Conservation (phyloP, 768 basidiomycete genomes). For the Tremella yokohamensis region DNA sequence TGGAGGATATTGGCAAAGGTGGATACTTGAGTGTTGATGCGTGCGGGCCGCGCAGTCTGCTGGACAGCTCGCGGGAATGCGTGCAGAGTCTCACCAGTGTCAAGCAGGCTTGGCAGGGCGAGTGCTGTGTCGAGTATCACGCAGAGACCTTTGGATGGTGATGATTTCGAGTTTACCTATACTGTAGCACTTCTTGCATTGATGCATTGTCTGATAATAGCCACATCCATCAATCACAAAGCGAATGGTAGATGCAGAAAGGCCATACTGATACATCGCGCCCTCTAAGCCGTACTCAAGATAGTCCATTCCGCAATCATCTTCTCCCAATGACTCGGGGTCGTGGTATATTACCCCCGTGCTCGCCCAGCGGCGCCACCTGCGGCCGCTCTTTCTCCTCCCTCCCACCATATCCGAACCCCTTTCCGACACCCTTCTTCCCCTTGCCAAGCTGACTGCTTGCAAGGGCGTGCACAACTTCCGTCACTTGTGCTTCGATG, state of each 20-base stretch:
- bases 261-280: too few species aligned
- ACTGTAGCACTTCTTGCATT: too few species aligned
- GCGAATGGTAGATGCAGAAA: too few species aligned
- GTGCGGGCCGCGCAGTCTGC: conserved; percentile 11
- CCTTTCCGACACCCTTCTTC: background rate
- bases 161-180: too few species aligned
- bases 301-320: background rate
- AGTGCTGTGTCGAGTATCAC: conserved; percentile 3
- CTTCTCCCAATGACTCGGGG: background rate
- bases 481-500: background rate
- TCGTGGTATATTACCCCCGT: background rate
- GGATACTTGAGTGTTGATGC: conserved; percentile 13
- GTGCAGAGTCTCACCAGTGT: background rate
- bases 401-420: background rate
- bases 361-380: background rate
- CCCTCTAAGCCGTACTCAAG: too few species aligned
- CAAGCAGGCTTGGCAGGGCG: conserved; percentile 7
- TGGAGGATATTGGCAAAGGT: conserved; percentile 5
- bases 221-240: too few species aligned
- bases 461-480: background rate
- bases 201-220: too few species aligned
- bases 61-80: conserved; percentile 5
- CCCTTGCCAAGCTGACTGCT: background rate
- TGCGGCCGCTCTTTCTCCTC: conserved; percentile 2
- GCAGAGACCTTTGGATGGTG: conserved; percentile 20